A percentile compares a stretch with the other conserved stretches of the same genome.
These are phyloP conservation scores for Phytopythium montanum DNA, from an alignment of 352 stramenopile genomes.

Conservation along the genomic window DNA sequence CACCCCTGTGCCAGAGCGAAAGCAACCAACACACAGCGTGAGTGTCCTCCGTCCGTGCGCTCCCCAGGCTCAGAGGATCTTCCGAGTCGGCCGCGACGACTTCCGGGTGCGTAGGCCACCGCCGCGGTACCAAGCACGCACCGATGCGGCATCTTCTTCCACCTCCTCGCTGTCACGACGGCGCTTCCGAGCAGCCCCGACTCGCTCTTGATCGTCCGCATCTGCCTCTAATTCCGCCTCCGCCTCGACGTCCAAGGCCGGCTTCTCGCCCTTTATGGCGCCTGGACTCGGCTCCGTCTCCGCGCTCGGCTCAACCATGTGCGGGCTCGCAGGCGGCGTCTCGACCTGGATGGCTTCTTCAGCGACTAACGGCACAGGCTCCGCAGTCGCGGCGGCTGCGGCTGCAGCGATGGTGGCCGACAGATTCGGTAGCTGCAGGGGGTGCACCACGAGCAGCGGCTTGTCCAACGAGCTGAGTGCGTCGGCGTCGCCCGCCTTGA, in stretches of 20 bases:
- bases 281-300: background rate
- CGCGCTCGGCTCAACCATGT: background rate
- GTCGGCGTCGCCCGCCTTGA: background rate
- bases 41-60: background rate
- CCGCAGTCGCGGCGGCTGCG: background rate
- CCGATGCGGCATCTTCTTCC: background rate
- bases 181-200: background rate
- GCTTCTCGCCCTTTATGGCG: no score
- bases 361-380: background rate
- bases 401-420: background rate
- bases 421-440: background rate
- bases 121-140: background rate
- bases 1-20: background rate
- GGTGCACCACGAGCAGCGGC: background rate
- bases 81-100: background rate
- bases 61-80: background rate
- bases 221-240: background rate
- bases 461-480: background rate
- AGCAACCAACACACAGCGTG: background rate
- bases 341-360: background rate
- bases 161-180: background rate
- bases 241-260: background rate
- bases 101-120: background rate
- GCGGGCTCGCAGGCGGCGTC: background rate
- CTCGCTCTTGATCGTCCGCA: background rate